These are phyloP conservation scores for Vigna reflexopilosa DNA, from an alignment of 306 rosid genomes.

Conservation along the genomic window DNA sequence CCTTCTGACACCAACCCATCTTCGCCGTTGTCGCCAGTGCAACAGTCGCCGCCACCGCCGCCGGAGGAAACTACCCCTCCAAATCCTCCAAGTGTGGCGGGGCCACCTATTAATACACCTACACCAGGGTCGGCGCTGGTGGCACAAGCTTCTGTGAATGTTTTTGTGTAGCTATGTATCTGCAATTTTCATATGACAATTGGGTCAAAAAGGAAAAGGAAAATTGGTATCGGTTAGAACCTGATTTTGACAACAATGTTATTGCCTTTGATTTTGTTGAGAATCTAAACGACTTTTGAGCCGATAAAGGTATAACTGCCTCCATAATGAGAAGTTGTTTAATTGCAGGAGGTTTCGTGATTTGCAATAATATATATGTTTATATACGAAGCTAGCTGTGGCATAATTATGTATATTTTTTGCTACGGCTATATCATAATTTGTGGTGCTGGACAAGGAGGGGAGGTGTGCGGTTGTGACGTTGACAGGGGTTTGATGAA, in stretches of 20 bases:
- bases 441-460: neutral
- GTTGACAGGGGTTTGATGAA: no score
- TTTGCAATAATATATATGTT: conserved; percentile 41
- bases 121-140: conserved; percentile 55
- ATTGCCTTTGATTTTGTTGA: conserved; percentile 34
- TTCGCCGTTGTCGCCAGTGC: conserved; percentile 26
- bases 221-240: conserved; percentile 32
- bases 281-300: conserved; percentile 39
- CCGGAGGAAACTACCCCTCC: conserved; percentile 35
- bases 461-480: no score
- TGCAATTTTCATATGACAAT: conserved; percentile 32
- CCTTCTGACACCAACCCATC: conserved; percentile 44
- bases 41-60: conserved; percentile 38
- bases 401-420: conserved; percentile 36
- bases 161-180: conserved; percentile 35
- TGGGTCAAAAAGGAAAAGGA: neutral
- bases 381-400: conserved; percentile 7
- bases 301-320: conserved; percentile 45
- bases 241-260: conserved; percentile 41
- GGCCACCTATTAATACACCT: conserved; percentile 63
- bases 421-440: conserved; percentile 47
- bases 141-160: conserved; percentile 63
- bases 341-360: conserved; percentile 41
- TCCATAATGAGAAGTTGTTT: conserved; percentile 38
- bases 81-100: conserved; percentile 48